Base-by-base conservation (phyloP, 495 filamentous ascomycete species). In the Astrothelium macrocarpum region DNA sequence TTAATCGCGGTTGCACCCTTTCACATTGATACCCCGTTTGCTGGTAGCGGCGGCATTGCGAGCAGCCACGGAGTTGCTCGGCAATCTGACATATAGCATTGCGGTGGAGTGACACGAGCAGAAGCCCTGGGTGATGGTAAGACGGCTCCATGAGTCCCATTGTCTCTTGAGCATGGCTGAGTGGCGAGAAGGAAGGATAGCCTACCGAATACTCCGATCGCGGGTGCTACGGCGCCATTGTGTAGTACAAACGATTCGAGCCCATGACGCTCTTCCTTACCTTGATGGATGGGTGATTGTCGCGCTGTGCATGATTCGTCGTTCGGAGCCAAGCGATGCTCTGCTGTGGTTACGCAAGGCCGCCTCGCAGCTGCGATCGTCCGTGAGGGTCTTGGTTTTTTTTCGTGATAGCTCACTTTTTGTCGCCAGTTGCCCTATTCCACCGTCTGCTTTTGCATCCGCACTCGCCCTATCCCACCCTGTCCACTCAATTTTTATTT, bases 151-250 rank as follows among this genome's bases (percentile, higher is more conserved):
- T 56, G 12, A 29, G 9, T 2, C 9, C n/a, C 49, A 56, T 56
- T 56, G 49, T 56, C 49, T 56, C 49, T 56, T 26, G 49, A 28
- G 2, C 49, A 56, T 56, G 49, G 49, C 49, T 56, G 49, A 56
- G 25, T n/a, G 49, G 20, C 2, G 25, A 56, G 49, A 9, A 16
- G 7, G 16, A 56, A 56, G 49, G 49, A 56, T 56, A 56, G 49
- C 49, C 49, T 56, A 26, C 25, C 49, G 20, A 28, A 26, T 28
- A 5, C 49, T 29, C 49, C 25, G 49, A 56, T 29, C 9, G 49
- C 25, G 49, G 20, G 49, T 56, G 49, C 49, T 26, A 56, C 49
- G 23, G 49, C 49, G 25, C 25, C 49, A 11, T 5, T 26, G 29
- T 12, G 49, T 56, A 56, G 25, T 56, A 56, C 49, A 11, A 29